Percentiles rank a stretch among this genome's conserved stretches.
Conservation (phyloP, 805 yeast genomes). For the Yamadazyma paraphyllophila region DNA sequence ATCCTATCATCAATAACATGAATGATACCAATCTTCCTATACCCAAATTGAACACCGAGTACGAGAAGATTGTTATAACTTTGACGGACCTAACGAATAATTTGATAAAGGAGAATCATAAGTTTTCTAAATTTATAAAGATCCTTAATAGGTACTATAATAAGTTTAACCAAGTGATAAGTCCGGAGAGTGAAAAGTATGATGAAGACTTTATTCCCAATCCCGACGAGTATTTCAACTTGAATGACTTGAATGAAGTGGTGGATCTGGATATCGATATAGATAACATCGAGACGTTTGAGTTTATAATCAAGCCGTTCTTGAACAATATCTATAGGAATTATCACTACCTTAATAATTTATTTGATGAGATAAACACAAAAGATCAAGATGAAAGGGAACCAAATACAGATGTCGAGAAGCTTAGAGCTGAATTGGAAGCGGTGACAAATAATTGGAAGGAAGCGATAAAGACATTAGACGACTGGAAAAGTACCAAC, state of each 20-base stretch:
- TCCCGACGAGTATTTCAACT: constrained; percentile 26
- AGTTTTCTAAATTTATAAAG: constrained; percentile 31
- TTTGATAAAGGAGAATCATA: constrained; percentile 35
- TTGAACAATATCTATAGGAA: constrained; percentile 32
- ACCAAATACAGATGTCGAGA: constrained; percentile 6
- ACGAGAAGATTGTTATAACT: constrained; percentile 32
- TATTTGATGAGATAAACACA: constrained; percentile 11
- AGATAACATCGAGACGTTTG: constrained; percentile 38
- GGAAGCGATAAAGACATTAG: constrained; percentile 37
- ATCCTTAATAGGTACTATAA: constrained; percentile 26
- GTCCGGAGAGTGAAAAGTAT: constrained; percentile 2
- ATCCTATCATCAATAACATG: constrained; percentile 29
- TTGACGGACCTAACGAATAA: constrained; percentile 35
- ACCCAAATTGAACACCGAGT: constrained; percentile 23
- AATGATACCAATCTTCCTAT: constrained; percentile 13
- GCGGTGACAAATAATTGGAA: constrained; percentile 35
- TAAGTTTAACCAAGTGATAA: constrained; percentile 20
- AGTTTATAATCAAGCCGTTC: constrained; percentile 32
- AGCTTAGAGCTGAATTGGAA: constrained; percentile 31
- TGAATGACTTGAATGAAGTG: constrained; percentile 3
- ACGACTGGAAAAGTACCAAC: constrained; percentile 31
- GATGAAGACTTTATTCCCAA: constrained; percentile 19
- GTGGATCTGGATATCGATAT: constrained; percentile 20
- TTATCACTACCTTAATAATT: constrained; percentile 29
- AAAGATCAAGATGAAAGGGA: constrained; percentile 1